Base-by-base conservation (phyloP, 352 stramenopile genomes). In the Phytophthora ramorum region DNA sequence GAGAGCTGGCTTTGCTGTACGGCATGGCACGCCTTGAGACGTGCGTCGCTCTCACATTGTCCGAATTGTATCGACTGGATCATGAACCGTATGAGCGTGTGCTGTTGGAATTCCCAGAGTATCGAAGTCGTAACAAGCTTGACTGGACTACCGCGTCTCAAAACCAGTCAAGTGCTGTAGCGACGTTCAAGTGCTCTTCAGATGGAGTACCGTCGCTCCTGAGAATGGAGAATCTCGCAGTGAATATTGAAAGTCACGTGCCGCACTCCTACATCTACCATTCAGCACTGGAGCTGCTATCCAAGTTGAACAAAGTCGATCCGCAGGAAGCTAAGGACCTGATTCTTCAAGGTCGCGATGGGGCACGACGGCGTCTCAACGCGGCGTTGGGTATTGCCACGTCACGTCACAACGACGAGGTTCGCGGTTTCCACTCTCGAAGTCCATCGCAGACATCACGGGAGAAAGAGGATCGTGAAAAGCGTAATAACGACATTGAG, bases 1-100 rank as follows among this genome's bases (percentile, higher is more conserved):
- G 83, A 9, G 83, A 89, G 56, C 58, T 87, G 13, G 70, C 76
- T 13, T 46, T 91, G 38, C 70, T 90, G 0, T 85, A 87, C 40
- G 84, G 85, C 9, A 84, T 92, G 14, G 74, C 84, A 0, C 71
- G 74, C 7, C 60, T 79, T n/a, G 82, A 90, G 20, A 95, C 81
- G 7, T 93, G 86, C 66, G 76, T 85, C 16, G 66, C 84, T 7
- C 48, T 92, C 8, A 77, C 70, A 0, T 74, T 81, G 8, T 73
- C 77, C 0, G 84, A 95, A 50, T 60, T 95, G 30, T 95, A 92
- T 49, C 79, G 85, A 4, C 66, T 95, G 4, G 81, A 93, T 22
- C 61, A 85, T 26, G 67, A 75, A 10, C 75, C 68, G 7, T 92
- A 91, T 43, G 83, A 93, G 37, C 72, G 75, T 32, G 35, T 91